Evolutionary conservation across 1,284 basidiomycete species (phyloP).

Genomic region (Cutaneotrichosporon dermatis): DNA sequence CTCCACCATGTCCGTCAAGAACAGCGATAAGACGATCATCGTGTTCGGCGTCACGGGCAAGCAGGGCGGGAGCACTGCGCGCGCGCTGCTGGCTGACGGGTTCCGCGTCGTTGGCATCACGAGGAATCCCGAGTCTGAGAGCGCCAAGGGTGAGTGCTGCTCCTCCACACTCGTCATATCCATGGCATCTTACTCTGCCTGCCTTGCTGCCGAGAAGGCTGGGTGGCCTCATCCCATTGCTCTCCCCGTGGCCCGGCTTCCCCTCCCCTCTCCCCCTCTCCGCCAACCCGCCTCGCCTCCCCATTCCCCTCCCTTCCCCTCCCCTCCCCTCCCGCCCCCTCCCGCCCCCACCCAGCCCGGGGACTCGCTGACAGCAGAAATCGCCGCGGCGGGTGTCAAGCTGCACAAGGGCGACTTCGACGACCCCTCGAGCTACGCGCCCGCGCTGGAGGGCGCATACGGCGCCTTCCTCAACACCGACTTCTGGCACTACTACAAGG

Average conservation of each 20-base stretch:
- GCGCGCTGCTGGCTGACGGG: slow-evolving; percentile 7
- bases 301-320: too few species aligned
- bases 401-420: neutral
- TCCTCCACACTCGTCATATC: too few species aligned
- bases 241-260: neutral
- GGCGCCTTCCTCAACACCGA: slow-evolving; percentile 8
- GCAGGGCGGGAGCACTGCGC: slow-evolving; percentile 14
- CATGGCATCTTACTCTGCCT: too few species aligned
- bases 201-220: too few species aligned
- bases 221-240: too few species aligned
- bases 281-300: too few species aligned
- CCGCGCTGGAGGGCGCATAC: slow-evolving; percentile 1
- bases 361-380: neutral
- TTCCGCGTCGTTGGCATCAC: slow-evolving; percentile 20
- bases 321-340: too few species aligned
- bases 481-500: slow-evolving; percentile 6
- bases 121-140: slow-evolving; percentile 8
- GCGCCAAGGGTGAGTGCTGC: neutral
- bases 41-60: slow-evolving; percentile 20
- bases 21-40: slow-evolving; percentile 4
- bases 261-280: neutral
- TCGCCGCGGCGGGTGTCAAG: neutral
- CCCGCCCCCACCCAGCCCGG: neutral
- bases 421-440: neutral
- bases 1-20: too few species aligned